These are phyloP conservation scores for Mycogone perniciosa DNA, from an alignment of 2,329 filamentous ascomycete species.

Conservation along the genomic window DNA sequence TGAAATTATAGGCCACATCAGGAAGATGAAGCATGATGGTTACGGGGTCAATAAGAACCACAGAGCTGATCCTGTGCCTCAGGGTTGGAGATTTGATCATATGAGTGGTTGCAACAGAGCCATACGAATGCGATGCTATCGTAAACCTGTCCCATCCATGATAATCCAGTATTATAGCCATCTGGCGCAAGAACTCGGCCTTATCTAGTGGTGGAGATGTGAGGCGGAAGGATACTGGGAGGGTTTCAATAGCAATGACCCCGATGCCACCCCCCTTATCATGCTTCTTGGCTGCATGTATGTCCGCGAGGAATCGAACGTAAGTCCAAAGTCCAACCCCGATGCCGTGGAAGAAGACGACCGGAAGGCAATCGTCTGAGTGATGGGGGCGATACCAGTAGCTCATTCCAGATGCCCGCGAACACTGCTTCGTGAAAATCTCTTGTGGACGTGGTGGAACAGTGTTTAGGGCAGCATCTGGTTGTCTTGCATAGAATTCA, in stretches of 20 bases:
- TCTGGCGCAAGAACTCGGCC: slow-evolving; percentile 48
- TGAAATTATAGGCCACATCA: slow-evolving; percentile 67
- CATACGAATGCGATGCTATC: slow-evolving; percentile 58
- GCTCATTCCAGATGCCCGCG: slow-evolving; percentile 43
- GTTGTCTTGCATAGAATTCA: slow-evolving; percentile 38
- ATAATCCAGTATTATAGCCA: slow-evolving; percentile 49
- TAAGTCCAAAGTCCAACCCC: slow-evolving; percentile 63
- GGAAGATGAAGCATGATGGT: slow-evolving; percentile 62
- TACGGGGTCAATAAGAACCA: slow-evolving; percentile 54
- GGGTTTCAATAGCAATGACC: slow-evolving; percentile 59
- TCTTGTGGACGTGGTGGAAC: slow-evolving; percentile 54
- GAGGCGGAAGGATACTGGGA: slow-evolving; percentile 58
- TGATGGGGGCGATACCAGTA: slow-evolving; percentile 65
- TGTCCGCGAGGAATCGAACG: slow-evolving; percentile 46
- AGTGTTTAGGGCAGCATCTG: slow-evolving; percentile 28
- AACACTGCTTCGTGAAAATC: slow-evolving; percentile 39
- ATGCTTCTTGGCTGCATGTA: slow-evolving; percentile 32
- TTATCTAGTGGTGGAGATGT: slow-evolving; percentile 46
- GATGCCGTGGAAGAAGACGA: slow-evolving; percentile 66
- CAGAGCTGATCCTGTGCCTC: slow-evolving; percentile 42
- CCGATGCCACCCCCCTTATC: slow-evolving; percentile 44
- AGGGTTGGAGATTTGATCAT: slow-evolving; percentile 46
- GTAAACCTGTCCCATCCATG: slow-evolving; percentile 55
- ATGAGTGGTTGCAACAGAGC: slow-evolving; percentile 56
- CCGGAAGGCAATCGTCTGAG: slow-evolving; percentile 38